Evolutionary conservation across 192 early-diverging fungal species (phyloP).

Genomic region (Paraglomus occultum): DNA sequence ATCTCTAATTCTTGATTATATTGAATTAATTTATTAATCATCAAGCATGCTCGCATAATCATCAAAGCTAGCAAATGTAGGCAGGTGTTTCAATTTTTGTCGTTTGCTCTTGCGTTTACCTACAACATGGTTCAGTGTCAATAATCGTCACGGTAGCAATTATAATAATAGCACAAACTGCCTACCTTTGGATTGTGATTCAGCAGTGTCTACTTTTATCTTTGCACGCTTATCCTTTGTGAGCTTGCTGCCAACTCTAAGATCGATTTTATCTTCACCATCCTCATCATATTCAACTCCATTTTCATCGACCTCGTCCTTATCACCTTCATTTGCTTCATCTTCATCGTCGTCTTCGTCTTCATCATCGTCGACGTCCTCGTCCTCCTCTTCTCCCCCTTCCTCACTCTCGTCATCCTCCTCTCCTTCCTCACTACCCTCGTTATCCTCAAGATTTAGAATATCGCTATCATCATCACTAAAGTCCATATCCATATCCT

Average conservation of each 20-base stretch:
- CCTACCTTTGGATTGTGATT: conserved; percentile 1
- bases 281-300: conserved; percentile 63
- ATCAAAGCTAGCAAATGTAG: conserved; percentile 70
- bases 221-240: conserved; percentile 40
- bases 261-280: conserved; percentile 59
- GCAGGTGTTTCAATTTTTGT: conserved; percentile 53
- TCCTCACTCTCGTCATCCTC: conserved; percentile 45
- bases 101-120: conserved; percentile 45
- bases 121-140: too few species aligned
- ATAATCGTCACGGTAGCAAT: too few species aligned
- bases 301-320: conserved; percentile 55
- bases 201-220: conserved; percentile 32
- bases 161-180: too few species aligned
- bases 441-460: too few species aligned
- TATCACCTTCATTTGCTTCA: conserved; percentile 39
- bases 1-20: too few species aligned
- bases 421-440: conserved; percentile 43
- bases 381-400: conserved; percentile 43
- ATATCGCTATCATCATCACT: conserved; percentile 44
- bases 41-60: conserved; percentile 51
- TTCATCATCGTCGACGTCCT: conserved; percentile 43
- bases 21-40: too few species aligned
- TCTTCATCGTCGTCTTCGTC: conserved; percentile 57
- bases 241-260: conserved; percentile 45
- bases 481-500: conserved; percentile 40